Base-by-base conservation (phyloP, 768 basidiomycete genomes). In the Coprinopsis marcescibilis region DNA sequence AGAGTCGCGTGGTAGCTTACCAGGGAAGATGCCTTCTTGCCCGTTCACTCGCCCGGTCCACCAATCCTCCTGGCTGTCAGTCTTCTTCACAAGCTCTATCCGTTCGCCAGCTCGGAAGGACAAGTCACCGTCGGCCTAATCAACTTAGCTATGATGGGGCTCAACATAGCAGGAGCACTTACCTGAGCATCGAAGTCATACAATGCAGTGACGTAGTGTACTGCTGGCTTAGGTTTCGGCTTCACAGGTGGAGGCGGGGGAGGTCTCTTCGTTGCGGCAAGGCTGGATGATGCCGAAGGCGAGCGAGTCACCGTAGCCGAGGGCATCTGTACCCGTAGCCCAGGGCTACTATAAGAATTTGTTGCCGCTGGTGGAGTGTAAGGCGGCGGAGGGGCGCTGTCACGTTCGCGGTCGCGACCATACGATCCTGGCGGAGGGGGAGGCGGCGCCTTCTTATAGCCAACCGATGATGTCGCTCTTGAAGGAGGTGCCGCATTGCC, bases 171-270 rank as follows among this genome's bases (percentile, higher is more conserved):
- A 11, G 29, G 19, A 21, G 11, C 42, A 59, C 70, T 45, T 59
- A 81, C 84, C 77, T 95, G 93, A 15, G 96, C 91, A 27, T 73
- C 76, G 61, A 95, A 99, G 64, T 99, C 96, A 60, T 96, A 99
- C 58, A 98, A 60, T 24, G 96, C 96, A 8, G 89, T 85, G 20
- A 93, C 92, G 58, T 91, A 92, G 62, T 83, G 77, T 2, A 74
- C 67, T 42, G 69, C 69, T 1, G 78, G 78, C 24, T 72, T 70
- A 6, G 76, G 71, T 62, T 86, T 89, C 4, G 89, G 89, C 61
- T 92, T 94, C 1, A 93, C 60, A 2, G 92, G 85, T 6, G 95
- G 95, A 0, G 95, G 95, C 0, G 95, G 95, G 0, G 94, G 93
- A 0, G 94, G 89, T 1, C 84, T 78, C 66, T 86, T 90, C 30